Evolutionary conservation across 2,329 filamentous ascomycete genomes (phyloP).

Genomic region (Grosmannia penicillata): DNA sequence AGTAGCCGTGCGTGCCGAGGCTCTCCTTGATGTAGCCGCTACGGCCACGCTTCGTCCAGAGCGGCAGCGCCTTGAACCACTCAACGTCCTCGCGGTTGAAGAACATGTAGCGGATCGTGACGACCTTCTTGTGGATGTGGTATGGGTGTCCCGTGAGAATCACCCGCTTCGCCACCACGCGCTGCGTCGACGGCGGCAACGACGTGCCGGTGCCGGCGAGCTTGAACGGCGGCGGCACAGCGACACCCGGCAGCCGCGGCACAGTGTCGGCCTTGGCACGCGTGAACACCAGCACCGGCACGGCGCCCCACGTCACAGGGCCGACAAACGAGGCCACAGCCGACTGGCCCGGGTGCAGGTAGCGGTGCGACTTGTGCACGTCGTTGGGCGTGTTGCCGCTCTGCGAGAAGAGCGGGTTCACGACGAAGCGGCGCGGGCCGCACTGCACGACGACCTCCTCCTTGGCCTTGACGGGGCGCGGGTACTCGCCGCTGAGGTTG

Average conservation of each 20-base stretch:
- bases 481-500: constrained; percentile 63
- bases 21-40: constrained; percentile 89
- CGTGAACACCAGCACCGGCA: constrained; percentile 82
- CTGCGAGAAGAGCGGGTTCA: constrained; percentile 84
- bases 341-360: constrained; percentile 77
- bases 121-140: constrained; percentile 96
- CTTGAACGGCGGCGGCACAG: constrained; percentile 32
- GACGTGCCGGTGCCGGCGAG: constrained; percentile 81
- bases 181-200: constrained; percentile 57
- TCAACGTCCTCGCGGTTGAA: constrained; percentile 90
- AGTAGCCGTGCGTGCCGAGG: constrained; percentile 96
- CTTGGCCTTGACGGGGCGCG: constrained; percentile 73
- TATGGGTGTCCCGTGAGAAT: constrained; percentile 92
- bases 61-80: constrained; percentile 92
- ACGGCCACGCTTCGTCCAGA: constrained; percentile 85
- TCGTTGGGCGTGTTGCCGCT: constrained; percentile 87
- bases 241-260: constrained; percentile 21
- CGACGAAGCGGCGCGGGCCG: constrained; percentile 69
- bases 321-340: constrained; percentile 82
- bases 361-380: constrained; percentile 93
- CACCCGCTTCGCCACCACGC: constrained; percentile 85
- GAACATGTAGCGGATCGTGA: constrained; percentile 99
- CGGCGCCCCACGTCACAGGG: constrained; percentile 82
- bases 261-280: constrained; percentile 27
- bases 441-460: constrained; percentile 85